Base-by-base conservation (phyloP, 441 rosid species). In the Manihot esculenta region DNA sequence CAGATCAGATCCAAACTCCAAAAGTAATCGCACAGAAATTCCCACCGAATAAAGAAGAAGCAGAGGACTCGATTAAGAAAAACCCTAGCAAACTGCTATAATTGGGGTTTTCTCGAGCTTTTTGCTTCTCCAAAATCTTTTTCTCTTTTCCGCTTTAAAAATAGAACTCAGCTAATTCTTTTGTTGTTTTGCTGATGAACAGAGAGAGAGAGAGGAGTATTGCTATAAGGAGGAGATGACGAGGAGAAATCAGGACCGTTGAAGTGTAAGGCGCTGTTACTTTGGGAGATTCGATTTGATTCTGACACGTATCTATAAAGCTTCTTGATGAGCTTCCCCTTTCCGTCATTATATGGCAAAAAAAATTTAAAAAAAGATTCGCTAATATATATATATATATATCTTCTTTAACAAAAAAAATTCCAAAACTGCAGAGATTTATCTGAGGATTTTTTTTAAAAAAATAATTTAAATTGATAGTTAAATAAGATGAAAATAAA, bases 181-280 rank as follows among this genome's bases (percentile, higher is more conserved):
- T 30, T 65, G 56, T 64, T 24, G 69, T n/a, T 50, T 65, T 15
- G 33, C 33, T 30, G n/a, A n/a, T n/a, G n/a, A n/a, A n/a, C n/a
- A 38, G 3, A 38, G 42, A 38, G 38, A 33, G 6, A 45, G 14
- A 50, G 18, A 27, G 27, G 56, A 35, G 11, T 14, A 24, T 30
- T 17, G 24, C 1, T 5, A 56, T 47, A 24, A 71, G 69, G 20
- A 0, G 27, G 65, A 1, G 41, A 5, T 38, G 68, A 21, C 15
- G 23, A 59, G 78, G 78, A 63, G 9, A 38, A 17, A 75, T 80
- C 71, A 1, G 42, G 33, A 70, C 85, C 87, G 91, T 89, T 59
- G 69, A 78, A 61, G n/a, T 74, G 80, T 61, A 72, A 71, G 75
- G 83, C 21, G 26, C 35, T 38, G 18, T 27, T 27, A 53, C 54